These are phyloP conservation scores for Saccharomyces hybrid DNA, from an alignment of 1,139 yeast genomes.

Conservation along the genomic window DNA sequence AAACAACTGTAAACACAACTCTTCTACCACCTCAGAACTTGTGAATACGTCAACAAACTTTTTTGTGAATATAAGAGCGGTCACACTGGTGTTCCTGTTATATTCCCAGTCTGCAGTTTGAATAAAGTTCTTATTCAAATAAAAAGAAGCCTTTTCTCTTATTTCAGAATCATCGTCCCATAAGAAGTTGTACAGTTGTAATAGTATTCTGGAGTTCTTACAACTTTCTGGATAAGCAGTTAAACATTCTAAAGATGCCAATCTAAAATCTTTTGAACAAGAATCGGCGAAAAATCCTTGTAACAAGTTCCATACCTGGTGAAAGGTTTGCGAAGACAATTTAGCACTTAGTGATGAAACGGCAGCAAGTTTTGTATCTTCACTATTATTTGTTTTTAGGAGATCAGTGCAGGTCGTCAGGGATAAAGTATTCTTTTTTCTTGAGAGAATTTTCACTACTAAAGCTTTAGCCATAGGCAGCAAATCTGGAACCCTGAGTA, in stretches of 20 bases:
- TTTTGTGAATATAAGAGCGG: constrained; percentile 7
- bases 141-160: background rate
- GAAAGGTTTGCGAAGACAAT: constrained; percentile 23
- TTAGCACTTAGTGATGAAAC: constrained; percentile 46
- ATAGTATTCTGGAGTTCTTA: constrained; percentile 13
- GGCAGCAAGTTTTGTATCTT: constrained; percentile 42
- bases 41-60: constrained; percentile 16
- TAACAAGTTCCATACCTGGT: constrained; percentile 33
- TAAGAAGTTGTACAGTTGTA: constrained; percentile 37
- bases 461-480: constrained; percentile 42
- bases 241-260: constrained; percentile 43
- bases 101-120: background rate
- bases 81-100: background rate
- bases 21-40: constrained; percentile 2
- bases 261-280: constrained; percentile 40
- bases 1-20: constrained; percentile 8
- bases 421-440: constrained; percentile 16
- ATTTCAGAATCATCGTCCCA: constrained; percentile 57
- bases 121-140: background rate
- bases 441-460: constrained; percentile 36
- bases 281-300: constrained; percentile 36
- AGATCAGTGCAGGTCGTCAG: constrained; percentile 27
- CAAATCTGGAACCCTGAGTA: constrained; percentile 28
- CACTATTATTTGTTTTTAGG: constrained; percentile 32
- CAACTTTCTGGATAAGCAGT: constrained; percentile 24